Base-by-base conservation (phyloP, 129 eudicot genomes). In the Artemisia tridentata region DNA sequence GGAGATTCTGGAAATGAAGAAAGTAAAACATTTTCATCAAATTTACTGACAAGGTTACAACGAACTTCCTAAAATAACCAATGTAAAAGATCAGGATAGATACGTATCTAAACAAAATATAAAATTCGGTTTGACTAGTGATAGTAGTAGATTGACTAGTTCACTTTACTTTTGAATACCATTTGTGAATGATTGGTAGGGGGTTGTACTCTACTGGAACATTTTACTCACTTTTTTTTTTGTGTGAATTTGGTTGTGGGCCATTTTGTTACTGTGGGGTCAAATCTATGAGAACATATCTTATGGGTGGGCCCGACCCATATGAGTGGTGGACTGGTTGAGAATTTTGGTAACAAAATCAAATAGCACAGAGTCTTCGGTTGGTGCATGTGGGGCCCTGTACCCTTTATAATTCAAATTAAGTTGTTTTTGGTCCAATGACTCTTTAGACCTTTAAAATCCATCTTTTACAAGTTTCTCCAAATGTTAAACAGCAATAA, bases 301-400 rank as follows among this genome's bases (percentile, higher is more conserved):
- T 74, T 63, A 18, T n/a, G 55, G 21, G 20, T 52, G 79, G 79
- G 38, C 72, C 79, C 54, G 18, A 14, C 49, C 57, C 72, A 65
- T 74, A 65, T 74, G 65, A 72, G 57, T 74, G 79, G 79, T 65
- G 79, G 72, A 23, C 72, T 55, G 72, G 79, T 65, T 54, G 29
- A 57, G 79, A 65, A 54, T 54, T 65, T 45, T 74, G 79, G 72
- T 38, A 74, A 65, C 79, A 74, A 74, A 65, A 74, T 74, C 79
- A 74, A 65, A 65, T 59, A 31, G 45, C 45, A 38, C 11, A 65
- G 52, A 59, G 72, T 74, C 79, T 74, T 65, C 58, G 67, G 72
- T 74, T 65, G 66, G 66, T 74, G 79, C 72, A 41, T 16, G 45
- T 41, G 47, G 78, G 79, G 38, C 58, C 72, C 63, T 52, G 3